These are phyloP conservation scores for Mycena sanguinolenta DNA, from an alignment of 768 basidiomycete species.

Conservation along the genomic window DNA sequence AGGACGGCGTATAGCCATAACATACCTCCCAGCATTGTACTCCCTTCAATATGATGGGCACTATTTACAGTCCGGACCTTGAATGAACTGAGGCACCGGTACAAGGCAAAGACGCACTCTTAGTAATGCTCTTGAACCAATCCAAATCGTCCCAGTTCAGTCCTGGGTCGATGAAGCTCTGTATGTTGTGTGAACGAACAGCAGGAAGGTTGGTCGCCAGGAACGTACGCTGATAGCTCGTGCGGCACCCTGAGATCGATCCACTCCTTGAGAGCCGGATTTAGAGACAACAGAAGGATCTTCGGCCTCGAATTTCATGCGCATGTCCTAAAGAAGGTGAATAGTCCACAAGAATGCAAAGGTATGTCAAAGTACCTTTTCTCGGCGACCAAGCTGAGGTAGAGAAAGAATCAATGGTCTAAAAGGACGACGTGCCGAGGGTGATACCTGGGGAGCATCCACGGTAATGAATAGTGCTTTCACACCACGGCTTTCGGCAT, in stretches of 20 bases:
- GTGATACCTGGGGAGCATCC: slow-evolving; percentile 83
- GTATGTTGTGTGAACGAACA: not conserved
- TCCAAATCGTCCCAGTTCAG: slow-evolving; percentile 88
- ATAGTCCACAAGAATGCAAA: not conserved
- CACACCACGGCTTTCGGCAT: slow-evolving; percentile 92
- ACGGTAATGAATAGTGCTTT: slow-evolving; percentile 98
- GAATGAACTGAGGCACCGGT: not conserved
- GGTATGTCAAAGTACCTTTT: slow-evolving; percentile 64
- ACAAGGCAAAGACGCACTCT: slow-evolving; percentile 53
- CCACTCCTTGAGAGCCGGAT: slow-evolving; percentile 68
- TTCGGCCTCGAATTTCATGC: slow-evolving; percentile 89
- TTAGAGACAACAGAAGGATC: slow-evolving; percentile 71
- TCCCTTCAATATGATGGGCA: slow-evolving; percentile 93
- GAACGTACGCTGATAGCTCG: slow-evolving; percentile 87
- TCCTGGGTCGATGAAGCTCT: slow-evolving; percentile 96
- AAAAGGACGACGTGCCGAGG: not conserved
- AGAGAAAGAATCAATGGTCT: not conserved
- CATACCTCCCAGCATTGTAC: slow-evolving; percentile 86
- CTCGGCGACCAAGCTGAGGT: slow-evolving; percentile 81
- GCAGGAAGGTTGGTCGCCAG: not conserved
- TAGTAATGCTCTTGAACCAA: slow-evolving; percentile 87
- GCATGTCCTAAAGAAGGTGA: slow-evolving; percentile 73
- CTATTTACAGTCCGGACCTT: slow-evolving; percentile 51
- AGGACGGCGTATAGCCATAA: not conserved
- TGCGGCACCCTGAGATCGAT: slow-evolving; percentile 93